Evolutionary conservation across 2,329 filamentous ascomycete genomes (phyloP), one percentile per base, ranked within the genome.

Genomic region (Aureobasidium zeae): DNA sequence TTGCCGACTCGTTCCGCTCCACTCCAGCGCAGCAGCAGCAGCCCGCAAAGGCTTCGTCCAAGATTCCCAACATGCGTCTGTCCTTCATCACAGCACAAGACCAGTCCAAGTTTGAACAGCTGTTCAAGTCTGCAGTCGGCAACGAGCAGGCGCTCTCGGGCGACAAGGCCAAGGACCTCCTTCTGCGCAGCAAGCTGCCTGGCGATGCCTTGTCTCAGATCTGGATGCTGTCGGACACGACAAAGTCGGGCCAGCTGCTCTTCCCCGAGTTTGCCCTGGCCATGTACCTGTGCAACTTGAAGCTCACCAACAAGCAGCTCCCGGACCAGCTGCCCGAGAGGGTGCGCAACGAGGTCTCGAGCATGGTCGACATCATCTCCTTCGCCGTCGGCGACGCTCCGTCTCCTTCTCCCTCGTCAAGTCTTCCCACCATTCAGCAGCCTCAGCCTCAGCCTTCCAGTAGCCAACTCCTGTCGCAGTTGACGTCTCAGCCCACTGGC

Each of bases 301-400:
- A 83, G 61, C 71, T 96, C 47, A 91, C 86, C 1, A 86, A 87
- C 47, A 94, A 94, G 64, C 71, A 80, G 1, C 65, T 98, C 17
- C 91, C 91, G 0, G 58, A 72, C 2, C 63, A 60, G 5, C 71
- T 98, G 8, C 91, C 91, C 0, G 87, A 95, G 22, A 82, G 78
- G 47, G 81, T 98, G 52, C 83, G 80, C 68, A 98, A 98, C 56
- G 91, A 98, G 63, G 91, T 98, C 13, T 96, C 89, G 3, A 94
- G 91, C 65, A 96, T 98, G 88, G 91, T 98, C 29, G 91, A 98
- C 59, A 98, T 98, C 45, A 98, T 98, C 59, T 94, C 87, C 48
- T 98, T 98, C 61, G 86, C 82, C 53, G 76, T 95, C 17, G 79
- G 77, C 1, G 91, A 98, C 51, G 82, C 89, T 20, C 38, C 46